These are phyloP conservation scores for Gyrodon lividus DNA, from an alignment of 768 basidiomycete species.

Conservation along the genomic window DNA sequence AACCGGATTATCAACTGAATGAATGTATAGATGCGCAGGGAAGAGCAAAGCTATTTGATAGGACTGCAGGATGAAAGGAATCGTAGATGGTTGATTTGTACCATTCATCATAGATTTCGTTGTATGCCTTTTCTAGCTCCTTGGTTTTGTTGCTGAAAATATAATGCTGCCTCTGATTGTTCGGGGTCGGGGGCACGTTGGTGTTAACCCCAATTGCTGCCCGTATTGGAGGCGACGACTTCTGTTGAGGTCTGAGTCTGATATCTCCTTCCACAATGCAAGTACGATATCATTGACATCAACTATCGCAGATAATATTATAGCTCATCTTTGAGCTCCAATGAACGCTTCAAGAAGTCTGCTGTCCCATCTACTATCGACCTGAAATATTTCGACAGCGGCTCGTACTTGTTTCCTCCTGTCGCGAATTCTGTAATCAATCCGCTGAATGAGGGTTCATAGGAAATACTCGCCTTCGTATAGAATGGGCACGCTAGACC, in stretches of 20 bases:
- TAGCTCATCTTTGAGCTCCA: conserved; percentile 35
- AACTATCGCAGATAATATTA: conserved; percentile 12
- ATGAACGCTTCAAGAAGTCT: conserved; percentile 45
- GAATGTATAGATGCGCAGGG: background rate
- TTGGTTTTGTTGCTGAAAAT: background rate
- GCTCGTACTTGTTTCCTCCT: conserved; percentile 75
- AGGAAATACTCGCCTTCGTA: conserved; percentile 59
- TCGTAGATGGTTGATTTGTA: background rate
- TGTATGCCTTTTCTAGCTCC: background rate
- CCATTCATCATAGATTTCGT: background rate
- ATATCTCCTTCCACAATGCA: background rate
- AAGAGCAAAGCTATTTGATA: background rate
- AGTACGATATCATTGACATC: background rate
- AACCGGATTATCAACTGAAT: conserved; percentile 8
- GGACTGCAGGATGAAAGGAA: background rate
- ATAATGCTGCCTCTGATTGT: too few species aligned
- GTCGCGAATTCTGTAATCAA: background rate
- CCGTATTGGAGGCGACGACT: too few species aligned
- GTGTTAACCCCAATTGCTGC: too few species aligned
- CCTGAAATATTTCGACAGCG: conserved; percentile 71
- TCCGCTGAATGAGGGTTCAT: background rate
- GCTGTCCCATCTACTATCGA: conserved; percentile 67
- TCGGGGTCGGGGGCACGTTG: too few species aligned
- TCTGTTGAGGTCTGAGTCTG: background rate
- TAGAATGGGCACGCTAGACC: conserved; percentile 51